Base-by-base conservation (phyloP, 768 basidiomycete species). In the Porphyrellus cyaneotinctus region DNA sequence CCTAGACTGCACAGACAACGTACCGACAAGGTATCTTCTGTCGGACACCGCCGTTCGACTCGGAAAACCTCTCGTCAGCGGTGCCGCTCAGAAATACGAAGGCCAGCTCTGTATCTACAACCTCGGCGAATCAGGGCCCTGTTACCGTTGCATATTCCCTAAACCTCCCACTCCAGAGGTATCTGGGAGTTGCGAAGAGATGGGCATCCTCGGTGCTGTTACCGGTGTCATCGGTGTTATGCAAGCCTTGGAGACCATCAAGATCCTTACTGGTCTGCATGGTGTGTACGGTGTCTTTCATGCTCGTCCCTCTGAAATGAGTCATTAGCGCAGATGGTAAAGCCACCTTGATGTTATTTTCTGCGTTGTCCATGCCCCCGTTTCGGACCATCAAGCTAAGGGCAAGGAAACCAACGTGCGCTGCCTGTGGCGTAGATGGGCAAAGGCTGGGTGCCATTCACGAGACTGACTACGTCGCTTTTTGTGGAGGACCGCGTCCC, bases 1-100 rank as follows among this genome's bases (percentile, higher is more conserved):
- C 45, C 74, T 97, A 15, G 95, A 97, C 71, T 97, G 95, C 74
- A 97, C 94, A 5, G 95, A 97, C 72, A 95, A 97, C 58, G 82
- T 87, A 2, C 83, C 88, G 2, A 94, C 93, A 0, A 87, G 97
- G 6, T 98, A 98, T 70, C 81, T 98, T 18, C 78, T 99, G 47
- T 94, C 91, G 23, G 95, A 98, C 66, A 81, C 83, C 1, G 83
- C 88, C 15, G 88, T 93, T 35, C 73, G 72, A 1, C 78, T 94
- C 2, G 71, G 74, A n/a, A 89, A 84, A 43, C 88, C 91, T 14
- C 84, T 98, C 35, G 86, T 98, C 33, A 91, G 89, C 52, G 95
- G 95, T 9, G 97, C 95, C 2, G 97, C 97, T 0, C 91, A 91
- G 64, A 81, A 81, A 60, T 87, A 79, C 59, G 89, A 91, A 54